Base-by-base conservation (phyloP, 768 basidiomycete species). In the Dacryopinax primogenitus region DNA sequence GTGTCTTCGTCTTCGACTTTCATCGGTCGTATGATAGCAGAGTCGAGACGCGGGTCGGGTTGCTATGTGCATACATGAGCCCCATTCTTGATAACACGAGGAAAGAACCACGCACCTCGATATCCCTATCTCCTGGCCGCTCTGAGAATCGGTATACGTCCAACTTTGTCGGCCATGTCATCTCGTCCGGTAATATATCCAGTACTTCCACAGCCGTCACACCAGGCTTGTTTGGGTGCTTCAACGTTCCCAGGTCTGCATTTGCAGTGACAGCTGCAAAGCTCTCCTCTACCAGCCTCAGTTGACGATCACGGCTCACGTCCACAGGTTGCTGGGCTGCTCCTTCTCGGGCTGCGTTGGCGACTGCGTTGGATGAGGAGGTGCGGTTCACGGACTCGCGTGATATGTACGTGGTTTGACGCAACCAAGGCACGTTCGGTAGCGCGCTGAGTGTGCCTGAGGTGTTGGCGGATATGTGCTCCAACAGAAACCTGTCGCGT, bases 121-220 rank as follows among this genome's bases (percentile, higher is more conserved):
- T 70, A 15, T 81, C 70, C 47, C 85, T 78, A 65, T 92, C 90
- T n/a, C 90, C 90, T 16, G 90, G 90, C 21, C 90, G 78, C 72
- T 93, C 90, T 12, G 85, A 85, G 73, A 93, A 92, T 66, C 86
- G 78, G 79, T 92, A 91, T 63, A 93, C 73, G 73, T 92, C 90
- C 72, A 92, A 91, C 67, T 87, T 86, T 72, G 91, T 94, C 41
- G 89, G 84, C 90, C 91, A 95, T 36, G 92, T 85, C 67, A 88
- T 85, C 2, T 82, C 81, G 70, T 95, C 91, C 0, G 92, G 92
- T 13, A 92, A 80, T 64, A 94, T 77, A 68, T 92, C 86, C 74
- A 84, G 93, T 7, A 86, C 85, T 71, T 90, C 89, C 58, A 89
- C 81, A 1, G 92, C 91, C 0, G 80, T 83, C 9, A 92, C 78